A percentile compares a stretch with the other conserved stretches of the same genome.
These are phyloP conservation scores for Malassezia obtusa DNA, from an alignment of 1,284 basidiomycete species.

Conservation along the genomic window DNA sequence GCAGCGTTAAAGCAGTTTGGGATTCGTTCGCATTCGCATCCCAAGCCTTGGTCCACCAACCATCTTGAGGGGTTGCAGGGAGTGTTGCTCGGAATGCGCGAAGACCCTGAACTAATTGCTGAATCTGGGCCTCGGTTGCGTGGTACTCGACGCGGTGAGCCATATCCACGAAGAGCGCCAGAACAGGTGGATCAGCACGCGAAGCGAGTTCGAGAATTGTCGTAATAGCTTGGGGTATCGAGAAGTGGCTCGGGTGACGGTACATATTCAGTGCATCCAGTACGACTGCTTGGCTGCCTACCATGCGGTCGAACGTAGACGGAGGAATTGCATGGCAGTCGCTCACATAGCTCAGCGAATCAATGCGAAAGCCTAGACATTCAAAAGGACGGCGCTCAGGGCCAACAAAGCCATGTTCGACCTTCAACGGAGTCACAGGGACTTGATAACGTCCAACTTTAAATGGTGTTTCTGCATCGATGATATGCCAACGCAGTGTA, in stretches of 20 bases:
- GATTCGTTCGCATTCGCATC: constrained; percentile 26
- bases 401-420: constrained; percentile 32
- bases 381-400: constrained; percentile 23
- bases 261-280: constrained; percentile 39
- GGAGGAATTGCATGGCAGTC: constrained; percentile 35
- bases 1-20: not conserved
- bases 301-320: constrained; percentile 20
- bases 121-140: constrained; percentile 16
- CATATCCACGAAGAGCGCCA: constrained; percentile 38
- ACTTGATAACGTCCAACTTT: constrained; percentile 11
- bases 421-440: constrained; percentile 26
- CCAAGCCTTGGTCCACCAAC: constrained; percentile 35
- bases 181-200: constrained; percentile 17
- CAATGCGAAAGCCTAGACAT: constrained; percentile 39
- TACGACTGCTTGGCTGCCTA: constrained; percentile 28
- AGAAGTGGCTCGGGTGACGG: constrained; percentile 35
- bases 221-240: constrained; percentile 34
- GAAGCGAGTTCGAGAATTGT: constrained; percentile 10
- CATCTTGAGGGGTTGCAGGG: not conserved
- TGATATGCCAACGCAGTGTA: constrained; percentile 38
- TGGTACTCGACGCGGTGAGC: constrained; percentile 37
- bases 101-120: constrained; percentile 22
- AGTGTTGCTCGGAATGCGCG: not conserved
- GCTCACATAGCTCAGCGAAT: constrained; percentile 39
- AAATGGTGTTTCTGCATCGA: constrained; percentile 25